phyloP scores from a whole-genome alignment of 108 stramenopile species.

The Schizochytrium sp. region DNA sequence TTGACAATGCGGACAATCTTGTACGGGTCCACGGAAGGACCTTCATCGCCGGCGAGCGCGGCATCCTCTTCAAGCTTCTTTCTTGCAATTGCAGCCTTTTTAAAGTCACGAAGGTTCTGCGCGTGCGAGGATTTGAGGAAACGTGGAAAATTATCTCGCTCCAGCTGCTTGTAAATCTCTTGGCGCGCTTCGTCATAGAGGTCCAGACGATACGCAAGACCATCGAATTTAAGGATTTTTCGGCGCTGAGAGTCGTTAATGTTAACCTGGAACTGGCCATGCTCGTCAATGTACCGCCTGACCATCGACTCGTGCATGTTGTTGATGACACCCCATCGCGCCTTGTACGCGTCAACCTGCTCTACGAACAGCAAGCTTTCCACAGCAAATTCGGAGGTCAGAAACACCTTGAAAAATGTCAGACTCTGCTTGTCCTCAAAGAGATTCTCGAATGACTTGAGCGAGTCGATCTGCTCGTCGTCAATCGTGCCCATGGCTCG shows the following conservation, averaged over 20 bases:
- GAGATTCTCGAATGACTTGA: neutral
- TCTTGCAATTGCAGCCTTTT: neutral
- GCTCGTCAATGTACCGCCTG: neutral
- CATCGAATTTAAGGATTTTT: neutral
- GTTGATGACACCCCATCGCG: neutral
- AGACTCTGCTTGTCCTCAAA: constrained; percentile 5
- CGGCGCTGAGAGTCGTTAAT: neutral
- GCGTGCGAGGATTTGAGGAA: neutral
- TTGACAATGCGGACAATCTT: neutral
- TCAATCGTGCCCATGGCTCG: neutral
- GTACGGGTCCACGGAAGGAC: neutral
- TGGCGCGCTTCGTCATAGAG: neutral
- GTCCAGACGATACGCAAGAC: neutral
- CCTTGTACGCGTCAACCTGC: neutral
- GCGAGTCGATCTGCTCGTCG: neutral
- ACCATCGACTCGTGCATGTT: neutral
- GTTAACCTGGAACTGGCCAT: neutral
- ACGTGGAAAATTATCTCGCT: neutral
- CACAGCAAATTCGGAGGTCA: neutral
- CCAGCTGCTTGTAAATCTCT: neutral
- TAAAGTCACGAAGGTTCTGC: neutral
- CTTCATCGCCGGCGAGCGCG: neutral
- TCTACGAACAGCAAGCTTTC: neutral
- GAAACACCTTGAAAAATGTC: neutral
- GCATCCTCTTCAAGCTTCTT: neutral